Base-by-base conservation (phyloP, 2,329 filamentous ascomycete genomes). In the Trichophyton verrucosum region DNA sequence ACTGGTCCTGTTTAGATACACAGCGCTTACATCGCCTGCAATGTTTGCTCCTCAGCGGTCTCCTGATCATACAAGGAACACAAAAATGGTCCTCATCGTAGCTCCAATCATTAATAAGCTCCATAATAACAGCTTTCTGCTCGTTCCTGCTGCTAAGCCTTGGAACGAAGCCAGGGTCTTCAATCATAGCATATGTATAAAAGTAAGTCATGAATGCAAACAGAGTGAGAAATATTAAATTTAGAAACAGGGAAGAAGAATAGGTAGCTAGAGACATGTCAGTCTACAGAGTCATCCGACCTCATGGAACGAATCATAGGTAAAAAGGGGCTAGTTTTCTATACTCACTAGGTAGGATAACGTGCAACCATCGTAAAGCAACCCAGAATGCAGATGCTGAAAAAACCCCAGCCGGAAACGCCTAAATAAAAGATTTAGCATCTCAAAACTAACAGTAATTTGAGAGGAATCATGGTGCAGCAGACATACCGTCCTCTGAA, bases 1-100 rank as follows among this genome's bases (percentile, higher is more conserved):
- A 95, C 90, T 99, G 94, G 71, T 99, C 94, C 75, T 96, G 90
- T 74, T 95, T 95, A 60, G 92, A 91, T 60, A 99, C 89, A 72
- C 94, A 99, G 65, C 92, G 87, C 68, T 88, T 85, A 72, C 94
- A 99, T 63, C 89, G 82, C 70, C 87, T 87, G 77, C 94, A 99
- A 75, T 99, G 94, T 78, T 97, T 99, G 77, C 91, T 96, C 66
- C 94, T 84, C 63, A 99, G 76, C 2, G 94, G 94, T 66, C 88
- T 92, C 60, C 92, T 84, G 67, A 95, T 89, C 91, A 97, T 95
- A 77, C 94, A 99, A 56, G 84, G 84, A 30, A 95, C 86, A 73
- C 94, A 99, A 70, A 97, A 99, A 72, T 96, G 92, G 63, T 86
- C 80, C 71, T 96, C 92, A 70, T 99, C 91, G 72, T 92, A 99